Evolutionary conservation across 352 stramenopile genomes (phyloP).

Genomic region (Globisporangium emineosum): DNA sequence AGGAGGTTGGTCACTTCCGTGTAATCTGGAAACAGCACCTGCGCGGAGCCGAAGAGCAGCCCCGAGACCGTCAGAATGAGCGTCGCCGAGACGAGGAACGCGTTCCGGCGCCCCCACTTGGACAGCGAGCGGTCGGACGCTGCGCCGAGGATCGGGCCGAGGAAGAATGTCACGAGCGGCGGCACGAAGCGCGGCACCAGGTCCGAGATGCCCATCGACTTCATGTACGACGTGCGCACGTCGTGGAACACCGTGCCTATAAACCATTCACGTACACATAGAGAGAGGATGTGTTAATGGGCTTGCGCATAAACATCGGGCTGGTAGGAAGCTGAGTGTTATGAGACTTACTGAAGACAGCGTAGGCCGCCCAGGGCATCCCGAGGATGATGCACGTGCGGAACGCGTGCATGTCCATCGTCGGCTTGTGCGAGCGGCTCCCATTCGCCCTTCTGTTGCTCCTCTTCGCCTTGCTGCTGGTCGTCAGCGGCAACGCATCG

Average conservation of each 20-base stretch:
- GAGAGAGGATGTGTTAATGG: not conserved
- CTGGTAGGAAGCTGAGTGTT: too few species aligned
- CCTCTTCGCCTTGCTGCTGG: not conserved
- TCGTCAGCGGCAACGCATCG: not conserved
- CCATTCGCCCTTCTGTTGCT: not conserved
- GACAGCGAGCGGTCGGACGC: conserved; percentile 72
- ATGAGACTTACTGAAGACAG: conserved; percentile 67
- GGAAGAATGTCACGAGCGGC: conserved; percentile 57
- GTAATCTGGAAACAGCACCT: conserved; percentile 53
- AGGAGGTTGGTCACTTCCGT: conserved; percentile 41
- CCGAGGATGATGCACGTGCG: conserved; percentile 66
- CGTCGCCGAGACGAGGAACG: conserved; percentile 53
- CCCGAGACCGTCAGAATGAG: conserved; percentile 46
- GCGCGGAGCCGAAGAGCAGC: conserved; percentile 60
- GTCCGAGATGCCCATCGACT: conserved; percentile 60
- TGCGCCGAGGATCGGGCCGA: conserved; percentile 65
- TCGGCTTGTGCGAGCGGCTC: not conserved
- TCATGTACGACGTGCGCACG: conserved; percentile 65
- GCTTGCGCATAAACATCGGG: too few species aligned
- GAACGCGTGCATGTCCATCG: conserved; percentile 26
- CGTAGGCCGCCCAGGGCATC: conserved; percentile 72
- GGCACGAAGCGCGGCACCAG: conserved; percentile 63
- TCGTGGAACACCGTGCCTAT: conserved; percentile 76
- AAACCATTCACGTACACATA: not conserved
- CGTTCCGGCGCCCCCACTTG: conserved; percentile 65